A percentile compares a stretch with the other conserved stretches of the same genome.
Conservation (phyloP, 345 rosid genomes). For the Hypericum androsaemum region DNA sequence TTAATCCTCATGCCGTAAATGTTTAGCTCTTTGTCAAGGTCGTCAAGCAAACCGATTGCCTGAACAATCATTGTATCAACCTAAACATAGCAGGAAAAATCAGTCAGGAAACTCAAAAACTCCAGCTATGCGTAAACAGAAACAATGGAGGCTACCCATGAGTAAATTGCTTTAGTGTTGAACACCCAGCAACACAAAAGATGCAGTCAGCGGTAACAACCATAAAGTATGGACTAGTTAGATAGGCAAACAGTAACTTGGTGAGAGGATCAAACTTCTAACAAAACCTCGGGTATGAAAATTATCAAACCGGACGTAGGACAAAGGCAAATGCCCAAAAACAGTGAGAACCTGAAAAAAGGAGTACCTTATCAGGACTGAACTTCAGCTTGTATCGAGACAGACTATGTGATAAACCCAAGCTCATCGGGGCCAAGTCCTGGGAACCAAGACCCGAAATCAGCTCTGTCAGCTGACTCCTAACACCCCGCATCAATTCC, state of each 20-base stretch:
- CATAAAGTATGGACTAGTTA: no score
- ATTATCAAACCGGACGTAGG: no score
- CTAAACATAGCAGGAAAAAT: slow-evolving; percentile 22
- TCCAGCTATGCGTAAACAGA: neutral
- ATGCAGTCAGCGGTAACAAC: no score
- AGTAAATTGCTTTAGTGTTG: no score
- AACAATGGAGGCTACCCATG: neutral
- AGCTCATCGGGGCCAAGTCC: slow-evolving; percentile 91
- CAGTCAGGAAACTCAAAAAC: neutral
- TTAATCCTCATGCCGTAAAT: slow-evolving; percentile 87
- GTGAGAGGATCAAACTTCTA: no score
- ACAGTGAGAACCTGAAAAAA: neutral
- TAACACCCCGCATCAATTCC: slow-evolving; percentile 84
- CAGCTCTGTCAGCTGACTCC: slow-evolving; percentile 82
- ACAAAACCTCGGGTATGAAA: no score
- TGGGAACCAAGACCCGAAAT: slow-evolving; percentile 64
- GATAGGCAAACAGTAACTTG: no score
- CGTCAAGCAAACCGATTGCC: slow-evolving; percentile 89
- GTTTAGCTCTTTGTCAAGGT: slow-evolving; percentile 92
- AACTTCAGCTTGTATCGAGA: slow-evolving; percentile 88
- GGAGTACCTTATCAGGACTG: slow-evolving; percentile 84
- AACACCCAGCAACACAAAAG: no score
- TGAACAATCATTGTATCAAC: slow-evolving; percentile 98
- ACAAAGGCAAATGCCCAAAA: neutral
- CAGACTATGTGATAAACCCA: slow-evolving; percentile 87